These are phyloP conservation scores for Quercus suber DNA, from an alignment of 306 rosid genomes.

Conservation along the genomic window DNA sequence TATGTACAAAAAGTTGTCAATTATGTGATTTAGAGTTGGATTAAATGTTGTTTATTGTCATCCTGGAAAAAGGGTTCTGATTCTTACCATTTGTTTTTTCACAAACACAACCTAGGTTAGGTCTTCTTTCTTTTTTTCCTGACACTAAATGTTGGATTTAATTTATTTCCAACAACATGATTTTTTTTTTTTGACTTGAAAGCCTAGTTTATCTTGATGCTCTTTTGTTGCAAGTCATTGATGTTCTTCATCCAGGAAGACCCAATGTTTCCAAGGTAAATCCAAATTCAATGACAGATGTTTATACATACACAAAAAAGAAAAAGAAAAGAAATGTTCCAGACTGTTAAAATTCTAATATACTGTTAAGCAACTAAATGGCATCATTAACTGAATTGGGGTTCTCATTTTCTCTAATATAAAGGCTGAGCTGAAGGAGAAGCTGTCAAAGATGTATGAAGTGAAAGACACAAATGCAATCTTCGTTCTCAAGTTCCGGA, in stretches of 20 bases:
- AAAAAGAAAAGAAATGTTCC: no score
- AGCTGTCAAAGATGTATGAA: conserved; percentile 66
- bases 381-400: not conserved
- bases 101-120: no score
- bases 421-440: conserved; percentile 93
- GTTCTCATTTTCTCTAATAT: not conserved
- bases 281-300: not conserved
- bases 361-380: not conserved
- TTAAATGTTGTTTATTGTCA: no score
- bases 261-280: conserved; percentile 87
- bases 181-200: not conserved
- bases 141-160: no score
- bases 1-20: no score
- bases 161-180: no score
- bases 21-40: no score
- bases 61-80: no score
- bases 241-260: conserved; percentile 92
- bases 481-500: conserved; percentile 83
- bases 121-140: no score
- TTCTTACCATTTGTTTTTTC: no score
- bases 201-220: not conserved
- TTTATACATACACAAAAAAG: no score
- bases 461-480: conserved; percentile 80
- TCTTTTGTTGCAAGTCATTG: conserved; percentile 50
- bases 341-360: not conserved